Percentiles rank a stretch among this genome's conserved stretches.
Conservation (phyloP, 2,329 filamentous ascomycete genomes). For the Cadophora sp. region DNA sequence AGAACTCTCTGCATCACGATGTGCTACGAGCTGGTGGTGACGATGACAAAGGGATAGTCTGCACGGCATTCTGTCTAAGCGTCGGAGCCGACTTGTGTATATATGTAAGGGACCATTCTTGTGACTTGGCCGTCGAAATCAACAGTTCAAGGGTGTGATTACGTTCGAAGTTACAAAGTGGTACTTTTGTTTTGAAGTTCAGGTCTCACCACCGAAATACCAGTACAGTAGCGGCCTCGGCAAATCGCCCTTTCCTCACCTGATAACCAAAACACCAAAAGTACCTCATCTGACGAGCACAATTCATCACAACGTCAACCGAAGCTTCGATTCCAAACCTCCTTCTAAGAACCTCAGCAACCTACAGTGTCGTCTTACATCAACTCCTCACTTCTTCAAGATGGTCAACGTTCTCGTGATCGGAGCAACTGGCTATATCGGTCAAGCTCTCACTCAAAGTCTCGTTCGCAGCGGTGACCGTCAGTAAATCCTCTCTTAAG, state of each 20-base stretch:
- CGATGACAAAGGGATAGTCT: not conserved
- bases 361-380: too few relatives aligned
- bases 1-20: not conserved
- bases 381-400: conserved; percentile 7
- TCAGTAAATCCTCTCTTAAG: not conserved
- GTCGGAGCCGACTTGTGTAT: not conserved
- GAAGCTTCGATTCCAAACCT: not conserved
- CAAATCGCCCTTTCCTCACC: not conserved
- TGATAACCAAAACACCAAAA: not conserved
- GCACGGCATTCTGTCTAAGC: not conserved
- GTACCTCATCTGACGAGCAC: not conserved
- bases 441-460: conserved; percentile 58
- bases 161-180: not conserved
- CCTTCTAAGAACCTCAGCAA: not conserved
- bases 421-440: conserved; percentile 61
- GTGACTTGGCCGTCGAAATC: not conserved
- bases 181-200: not conserved
- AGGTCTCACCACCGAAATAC: not conserved
- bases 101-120: not conserved
- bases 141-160: not conserved
- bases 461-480: conserved; percentile 46
- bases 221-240: too few relatives aligned
- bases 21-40: not conserved
- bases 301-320: not conserved
- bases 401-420: conserved; percentile 54